Evolutionary conservation across 768 basidiomycete genomes (phyloP).

Genomic region (Agaricus subrufescens): DNA sequence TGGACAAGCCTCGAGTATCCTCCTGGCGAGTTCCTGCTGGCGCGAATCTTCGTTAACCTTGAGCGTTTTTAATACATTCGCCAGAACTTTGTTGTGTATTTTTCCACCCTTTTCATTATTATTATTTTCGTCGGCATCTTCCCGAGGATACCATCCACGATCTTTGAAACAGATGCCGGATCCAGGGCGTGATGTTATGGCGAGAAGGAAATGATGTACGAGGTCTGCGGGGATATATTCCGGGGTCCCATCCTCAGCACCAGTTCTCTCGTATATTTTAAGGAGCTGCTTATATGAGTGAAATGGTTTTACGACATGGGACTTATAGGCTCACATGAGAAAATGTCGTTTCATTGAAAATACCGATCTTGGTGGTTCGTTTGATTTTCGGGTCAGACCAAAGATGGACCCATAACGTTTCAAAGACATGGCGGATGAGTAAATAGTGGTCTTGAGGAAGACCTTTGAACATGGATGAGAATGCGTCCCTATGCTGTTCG

Average conservation of each 20-base stretch:
- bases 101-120: conserved; percentile 39
- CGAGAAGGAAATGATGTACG: conserved; percentile 82
- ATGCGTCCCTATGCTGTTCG: conserved; percentile 63
- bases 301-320: neutral
- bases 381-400: conserved; percentile 74
- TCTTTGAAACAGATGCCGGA: conserved; percentile 85
- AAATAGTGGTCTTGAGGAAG: conserved; percentile 60
- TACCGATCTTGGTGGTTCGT: conserved; percentile 61
- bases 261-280: conserved; percentile 66
- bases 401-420: conserved; percentile 70
- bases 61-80: conserved; percentile 65
- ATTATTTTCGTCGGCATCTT: conserved; percentile 37
- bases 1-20: conserved; percentile 77
- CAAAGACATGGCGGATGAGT: conserved; percentile 60
- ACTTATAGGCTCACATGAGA: conserved; percentile 42
- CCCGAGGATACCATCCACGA: conserved; percentile 86
- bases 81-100: conserved; percentile 80
- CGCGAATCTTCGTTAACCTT: conserved; percentile 87
- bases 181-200: conserved; percentile 78
- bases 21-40: conserved; percentile 80
- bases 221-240: conserved; percentile 72
- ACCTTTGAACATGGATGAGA: conserved; percentile 71
- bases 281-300: conserved; percentile 42
- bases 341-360: conserved; percentile 67
- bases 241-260: conserved; percentile 40